These are phyloP conservation scores for Quercus cerris DNA, from an alignment of 306 rosid genomes.

Conservation along the genomic window DNA sequence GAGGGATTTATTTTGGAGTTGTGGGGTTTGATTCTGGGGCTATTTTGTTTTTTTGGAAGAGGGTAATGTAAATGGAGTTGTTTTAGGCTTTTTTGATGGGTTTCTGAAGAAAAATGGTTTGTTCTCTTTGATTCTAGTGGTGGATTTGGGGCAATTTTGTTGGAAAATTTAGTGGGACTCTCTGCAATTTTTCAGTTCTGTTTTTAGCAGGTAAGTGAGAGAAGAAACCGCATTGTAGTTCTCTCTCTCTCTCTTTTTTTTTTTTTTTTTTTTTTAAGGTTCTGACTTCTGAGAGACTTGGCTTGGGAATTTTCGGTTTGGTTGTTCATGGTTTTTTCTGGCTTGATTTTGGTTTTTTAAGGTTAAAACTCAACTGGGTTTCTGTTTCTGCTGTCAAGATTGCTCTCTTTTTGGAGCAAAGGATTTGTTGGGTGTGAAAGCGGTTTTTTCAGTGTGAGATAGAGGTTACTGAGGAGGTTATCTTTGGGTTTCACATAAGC, in stretches of 20 bases:
- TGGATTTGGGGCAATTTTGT: conserved; percentile 22
- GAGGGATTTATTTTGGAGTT: conserved; percentile 12
- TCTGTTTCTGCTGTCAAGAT: conserved; percentile 5
- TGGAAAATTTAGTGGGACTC: conserved; percentile 25
- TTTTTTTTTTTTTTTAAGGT: neutral
- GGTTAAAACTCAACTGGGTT: conserved; percentile 6
- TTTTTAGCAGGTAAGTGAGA: conserved; percentile 24
- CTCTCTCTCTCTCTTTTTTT: conserved; percentile 6
- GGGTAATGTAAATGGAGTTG: conserved; percentile 46
- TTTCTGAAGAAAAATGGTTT: conserved; percentile 21
- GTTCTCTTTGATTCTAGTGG: conserved; percentile 19
- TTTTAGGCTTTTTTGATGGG: conserved; percentile 37
- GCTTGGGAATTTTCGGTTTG: conserved; percentile 16
- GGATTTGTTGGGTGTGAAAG: neutral
- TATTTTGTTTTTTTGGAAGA: conserved; percentile 17
- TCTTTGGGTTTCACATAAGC: conserved; percentile 1
- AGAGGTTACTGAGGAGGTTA: conserved; percentile 14
- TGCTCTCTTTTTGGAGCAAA: conserved; percentile 27
- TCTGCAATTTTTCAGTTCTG: conserved; percentile 9
- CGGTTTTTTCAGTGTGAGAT: conserved; percentile 14
- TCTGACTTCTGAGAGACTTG: conserved; percentile 1
- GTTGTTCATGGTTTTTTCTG: neutral
- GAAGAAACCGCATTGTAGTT: conserved; percentile 54
- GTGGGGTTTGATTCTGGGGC: conserved; percentile 18
- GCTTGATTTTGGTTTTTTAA: conserved; percentile 13